These are phyloP conservation scores for Pseudevernia furfuracea DNA, from an alignment of 495 filamentous ascomycete species.

Conservation along the genomic window DNA sequence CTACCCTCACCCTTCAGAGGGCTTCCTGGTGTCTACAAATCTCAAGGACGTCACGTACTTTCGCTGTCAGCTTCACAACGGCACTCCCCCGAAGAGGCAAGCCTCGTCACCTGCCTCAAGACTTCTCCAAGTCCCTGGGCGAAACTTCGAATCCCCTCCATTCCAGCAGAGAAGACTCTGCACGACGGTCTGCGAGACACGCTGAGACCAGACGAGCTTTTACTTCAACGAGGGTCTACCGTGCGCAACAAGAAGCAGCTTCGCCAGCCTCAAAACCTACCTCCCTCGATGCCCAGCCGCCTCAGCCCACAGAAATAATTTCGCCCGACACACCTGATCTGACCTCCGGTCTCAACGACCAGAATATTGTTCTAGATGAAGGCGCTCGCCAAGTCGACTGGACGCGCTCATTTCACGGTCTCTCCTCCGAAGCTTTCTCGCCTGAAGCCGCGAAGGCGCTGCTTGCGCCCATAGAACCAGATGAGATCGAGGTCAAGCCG, in stretches of 20 bases:
- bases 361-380: constrained; percentile 40
- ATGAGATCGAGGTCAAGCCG: constrained; percentile 91
- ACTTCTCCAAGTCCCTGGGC: constrained; percentile 15
- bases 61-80: constrained; percentile 27
- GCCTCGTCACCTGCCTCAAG: constrained; percentile 13
- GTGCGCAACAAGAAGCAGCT: constrained; percentile 23
- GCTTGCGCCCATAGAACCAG: constrained; percentile 53
- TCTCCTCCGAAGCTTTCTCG: constrained; percentile 66
- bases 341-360: constrained; percentile 48
- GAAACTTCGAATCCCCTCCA: constrained; percentile 6
- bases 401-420: constrained; percentile 86
- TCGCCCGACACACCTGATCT: constrained; percentile 41
- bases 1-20: constrained; percentile 24
- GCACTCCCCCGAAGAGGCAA: constrained; percentile 22
- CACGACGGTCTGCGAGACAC: constrained; percentile 10
- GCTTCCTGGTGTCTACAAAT: constrained; percentile 28
- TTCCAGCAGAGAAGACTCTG: constrained; percentile 10
- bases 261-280: constrained; percentile 23
- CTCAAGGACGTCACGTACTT: constrained; percentile 22
- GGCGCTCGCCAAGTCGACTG: constrained; percentile 65
- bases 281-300: constrained; percentile 27
- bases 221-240: constrained; percentile 20
- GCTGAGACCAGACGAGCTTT: constrained; percentile 17
- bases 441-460: constrained; percentile 67
- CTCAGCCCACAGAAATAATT: constrained; percentile 27